Evolutionary conservation across 441 rosid genomes (phyloP).

Genomic region (Eutrema salsugineum): DNA sequence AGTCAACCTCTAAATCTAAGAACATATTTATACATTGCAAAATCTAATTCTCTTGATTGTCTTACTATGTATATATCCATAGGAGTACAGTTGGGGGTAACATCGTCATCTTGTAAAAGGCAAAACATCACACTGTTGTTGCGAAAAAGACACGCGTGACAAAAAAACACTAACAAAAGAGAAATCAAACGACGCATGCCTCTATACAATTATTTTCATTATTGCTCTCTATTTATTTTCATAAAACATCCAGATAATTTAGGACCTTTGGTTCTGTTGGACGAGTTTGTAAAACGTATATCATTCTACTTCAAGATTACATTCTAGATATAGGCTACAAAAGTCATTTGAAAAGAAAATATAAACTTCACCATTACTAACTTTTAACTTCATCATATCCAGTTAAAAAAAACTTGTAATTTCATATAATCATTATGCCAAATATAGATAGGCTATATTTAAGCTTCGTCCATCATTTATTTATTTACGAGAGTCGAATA

Average conservation of each 20-base stretch:
- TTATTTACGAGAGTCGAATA: no score
- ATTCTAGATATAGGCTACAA: background rate
- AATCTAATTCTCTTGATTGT: background rate
- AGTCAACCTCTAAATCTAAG: background rate
- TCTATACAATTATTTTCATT: conserved; percentile 14
- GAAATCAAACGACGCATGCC: conserved; percentile 30
- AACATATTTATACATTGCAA: background rate
- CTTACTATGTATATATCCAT: background rate
- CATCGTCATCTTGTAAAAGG: conserved; percentile 20
- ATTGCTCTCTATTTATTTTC: conserved; percentile 5
- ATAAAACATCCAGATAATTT: background rate
- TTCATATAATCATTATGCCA: no score
- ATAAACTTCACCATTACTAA: background rate
- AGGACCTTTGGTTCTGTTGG: background rate
- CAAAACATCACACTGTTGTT: conserved; percentile 24
- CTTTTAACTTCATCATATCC: no score
- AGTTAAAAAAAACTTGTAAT: no score
- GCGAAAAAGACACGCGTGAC: conserved; percentile 32
- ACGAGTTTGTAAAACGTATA: background rate
- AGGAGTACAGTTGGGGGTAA: conserved; percentile 6
- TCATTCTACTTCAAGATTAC: background rate
- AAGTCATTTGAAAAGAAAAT: background rate
- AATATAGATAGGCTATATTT: no score
- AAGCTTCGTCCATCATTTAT: no score
- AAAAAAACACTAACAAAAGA: conserved; percentile 22